phyloP scores from a whole-genome alignment of 805 yeast genomes.

The Debaryomyces maramus region DNA sequence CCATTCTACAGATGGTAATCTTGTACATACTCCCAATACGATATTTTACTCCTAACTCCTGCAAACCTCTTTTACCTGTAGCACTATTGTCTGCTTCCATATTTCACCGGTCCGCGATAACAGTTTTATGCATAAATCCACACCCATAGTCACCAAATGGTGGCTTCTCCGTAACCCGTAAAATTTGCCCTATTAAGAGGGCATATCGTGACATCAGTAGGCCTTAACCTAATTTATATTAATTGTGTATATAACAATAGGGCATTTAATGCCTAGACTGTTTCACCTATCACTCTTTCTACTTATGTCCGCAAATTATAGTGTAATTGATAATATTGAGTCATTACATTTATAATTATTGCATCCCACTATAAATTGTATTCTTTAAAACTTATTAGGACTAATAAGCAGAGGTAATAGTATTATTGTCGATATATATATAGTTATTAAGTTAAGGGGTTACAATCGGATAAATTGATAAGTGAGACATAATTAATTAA shows the following conservation, averaged over 20 bases:
- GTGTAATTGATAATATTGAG: neutral
- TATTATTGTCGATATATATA: neutral
- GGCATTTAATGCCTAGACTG: neutral
- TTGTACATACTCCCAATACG: slow-evolving; percentile 8
- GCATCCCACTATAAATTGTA: neutral
- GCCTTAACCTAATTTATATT: too few relatives aligned
- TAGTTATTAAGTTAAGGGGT: neutral
- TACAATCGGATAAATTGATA: neutral
- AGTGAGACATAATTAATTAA: neutral
- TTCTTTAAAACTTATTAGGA: too few relatives aligned
- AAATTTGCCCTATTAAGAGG: too few relatives aligned
- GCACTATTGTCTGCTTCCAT: too few relatives aligned
- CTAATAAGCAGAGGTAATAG: neutral
- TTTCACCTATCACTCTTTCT: neutral
- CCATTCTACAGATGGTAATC: slow-evolving; percentile 44
- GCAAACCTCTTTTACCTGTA: too few relatives aligned
- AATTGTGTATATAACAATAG: neutral
- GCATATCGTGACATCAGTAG: too few relatives aligned
- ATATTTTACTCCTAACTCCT: neutral
- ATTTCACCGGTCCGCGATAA: too few relatives aligned
- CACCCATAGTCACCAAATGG: too few relatives aligned
- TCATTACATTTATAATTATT: neutral
- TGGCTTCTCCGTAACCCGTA: too few relatives aligned
- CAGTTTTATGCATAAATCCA: too few relatives aligned
- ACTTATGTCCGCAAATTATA: neutral